Evolutionary conservation across 129 eudicot genomes (phyloP), one percentile per base, ranked within the genome.

Genomic region (Pseudognaphalium luteoalbum): DNA sequence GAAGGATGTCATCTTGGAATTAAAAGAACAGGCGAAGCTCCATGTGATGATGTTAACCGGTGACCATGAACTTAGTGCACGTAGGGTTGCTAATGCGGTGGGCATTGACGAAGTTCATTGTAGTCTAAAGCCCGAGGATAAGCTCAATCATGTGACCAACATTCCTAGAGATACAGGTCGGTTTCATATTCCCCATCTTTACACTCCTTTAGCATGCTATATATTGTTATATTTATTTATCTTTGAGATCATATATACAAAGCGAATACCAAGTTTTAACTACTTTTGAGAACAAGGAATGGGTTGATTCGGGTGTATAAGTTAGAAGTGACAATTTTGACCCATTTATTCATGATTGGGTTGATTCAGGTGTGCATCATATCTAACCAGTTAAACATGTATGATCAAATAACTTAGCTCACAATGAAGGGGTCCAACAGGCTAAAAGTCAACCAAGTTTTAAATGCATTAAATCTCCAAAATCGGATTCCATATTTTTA

Each of bases 21-120:
- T 94, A 72, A 86, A 85, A 72, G 88, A 87, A 57, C 80, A 86
- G 74, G 96, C 88, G 51, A 90, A 91, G 75, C 91, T 91, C 64
- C 93, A 87, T 60, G 96, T 94, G 50, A 89, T 94, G 87, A 94
- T 94, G 99, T 79, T 94, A 68, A 94, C 99, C n/a, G 97, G 99
- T 73, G 99, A 94, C 88, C 99, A 94, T 75, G 92, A 86, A 84
- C 85, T 88, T 37, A 94, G 99, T 84, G 99, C 99, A 52, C 71
- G 81, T 79, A 82, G 97, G 82, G 96, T 94, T 74, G 99, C 94
- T 32, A 86, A 81, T 54, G 91, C 97, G n/a, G 97, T 94, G 51
- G 97, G 96, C 35, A 94, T 94, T 69, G 83, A 81, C 74, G 97
- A 94, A 83, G 86, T 94, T 59, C 88, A 94, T 74, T 91, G 87